Evolutionary conservation across 192 early-diverging fungal species (phyloP), one percentile per base, ranked within the genome.

Genomic region (Linnemannia exigua): DNA sequence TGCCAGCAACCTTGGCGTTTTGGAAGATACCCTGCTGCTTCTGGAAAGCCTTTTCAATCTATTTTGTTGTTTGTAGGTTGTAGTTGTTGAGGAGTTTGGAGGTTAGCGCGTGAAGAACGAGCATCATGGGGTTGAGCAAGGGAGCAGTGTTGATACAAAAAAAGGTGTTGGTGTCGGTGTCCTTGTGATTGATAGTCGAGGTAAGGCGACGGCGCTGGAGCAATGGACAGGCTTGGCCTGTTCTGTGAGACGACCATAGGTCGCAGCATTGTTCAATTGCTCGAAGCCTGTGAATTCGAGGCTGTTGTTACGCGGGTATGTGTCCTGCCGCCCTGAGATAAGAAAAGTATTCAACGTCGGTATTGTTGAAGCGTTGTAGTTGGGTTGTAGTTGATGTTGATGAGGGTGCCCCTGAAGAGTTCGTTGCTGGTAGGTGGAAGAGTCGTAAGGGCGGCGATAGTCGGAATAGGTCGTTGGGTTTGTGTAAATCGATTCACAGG

Each of bases 11-110:
- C 93, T 96, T 96, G 89, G 93, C 78, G 95, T 98, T 98, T 80
- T 96, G 95, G 95, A 98, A 99, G 88, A 98, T 94, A 78, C 94
- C 95, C 77, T 88, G 92, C 93, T 99, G 98, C 93, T 96, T 97
- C 92, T 98, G 97, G 95, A 95, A 99, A 86, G 98, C 96, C 88
- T 94, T 96, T 90, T 99, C 97, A 91, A 91, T 94, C 96, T 99
- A 77, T 69, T 74, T 36, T 20, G 20, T 31, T n/a, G 51, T 17
- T 1, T 11, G 58, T 22, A 3, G 22, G 3, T n/a, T 14, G 8
- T 6, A 25, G 25, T 31, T 8, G 52, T 58, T 58, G 52, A 63
- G 0, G 58, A 3, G n/a, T n/a, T 28, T 28, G 52, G 22, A 11
- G 28, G 58, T 63, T 63, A 63, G 28, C 58, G 9, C 28, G 28